A percentile compares a stretch with the other conserved stretches of the same genome.
Conservation (phyloP, 441 rosid genomes). For the Brassica balearica region DNA sequence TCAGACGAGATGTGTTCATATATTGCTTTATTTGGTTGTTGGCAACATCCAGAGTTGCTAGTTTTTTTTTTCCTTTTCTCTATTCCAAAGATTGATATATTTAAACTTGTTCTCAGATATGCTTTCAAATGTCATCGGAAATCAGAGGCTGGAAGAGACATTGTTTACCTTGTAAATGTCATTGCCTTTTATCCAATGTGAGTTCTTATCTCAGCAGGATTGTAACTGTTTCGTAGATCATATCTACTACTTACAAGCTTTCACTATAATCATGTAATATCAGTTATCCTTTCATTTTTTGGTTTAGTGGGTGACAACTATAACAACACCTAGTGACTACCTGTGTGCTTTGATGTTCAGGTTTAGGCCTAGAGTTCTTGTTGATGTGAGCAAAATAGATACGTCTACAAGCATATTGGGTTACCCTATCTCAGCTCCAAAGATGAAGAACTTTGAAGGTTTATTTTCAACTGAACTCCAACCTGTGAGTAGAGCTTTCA, state of each 20-base stretch:
- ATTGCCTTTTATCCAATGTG: slow-evolving; percentile 97
- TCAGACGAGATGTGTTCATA: slow-evolving; percentile 86
- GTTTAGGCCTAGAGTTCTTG: too few species aligned
- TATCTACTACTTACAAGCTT: too few species aligned
- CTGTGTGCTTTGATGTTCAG: too few species aligned
- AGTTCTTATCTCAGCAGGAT: slow-evolving; percentile 48
- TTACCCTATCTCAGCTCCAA: too few species aligned
- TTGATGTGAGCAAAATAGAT: too few species aligned
- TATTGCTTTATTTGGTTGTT: slow-evolving; percentile 9
- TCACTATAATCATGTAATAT: too few species aligned
- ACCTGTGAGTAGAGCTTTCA: slow-evolving; percentile 46
- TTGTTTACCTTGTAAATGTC: slow-evolving; percentile 93
- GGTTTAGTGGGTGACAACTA: too few species aligned
- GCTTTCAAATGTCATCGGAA: slow-evolving; percentile 98
- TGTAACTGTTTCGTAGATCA: slow-evolving; percentile 2
- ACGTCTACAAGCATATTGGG: too few species aligned
- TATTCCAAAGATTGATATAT: slow-evolving; percentile 7
- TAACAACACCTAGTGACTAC: too few species aligned
- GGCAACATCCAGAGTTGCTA: neutral
- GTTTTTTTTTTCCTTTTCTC: neutral
- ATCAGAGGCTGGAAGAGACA: slow-evolving; percentile 96
- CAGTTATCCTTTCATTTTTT: too few species aligned
- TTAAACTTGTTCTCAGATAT: slow-evolving; percentile 59
- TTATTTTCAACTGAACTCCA: slow-evolving; percentile 49
- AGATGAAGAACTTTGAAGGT: slow-evolving; percentile 67